phyloP scores from a whole-genome alignment of 2,329 filamentous ascomycete species.

The Epichloe sp. region DNA sequence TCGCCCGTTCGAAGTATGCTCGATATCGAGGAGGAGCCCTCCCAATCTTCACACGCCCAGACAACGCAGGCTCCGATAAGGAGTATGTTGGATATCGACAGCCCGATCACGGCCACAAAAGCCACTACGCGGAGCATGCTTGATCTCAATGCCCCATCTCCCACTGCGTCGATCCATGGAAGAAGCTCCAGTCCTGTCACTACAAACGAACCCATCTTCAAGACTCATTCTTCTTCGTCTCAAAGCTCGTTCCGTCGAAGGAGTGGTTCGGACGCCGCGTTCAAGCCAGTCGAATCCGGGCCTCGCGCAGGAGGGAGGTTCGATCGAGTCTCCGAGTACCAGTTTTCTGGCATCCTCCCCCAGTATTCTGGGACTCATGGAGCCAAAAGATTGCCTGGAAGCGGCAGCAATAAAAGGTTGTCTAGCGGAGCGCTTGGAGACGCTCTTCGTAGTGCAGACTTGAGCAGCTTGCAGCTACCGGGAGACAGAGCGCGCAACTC shows the following conservation, averaged over 20 bases:
- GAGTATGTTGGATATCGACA: conserved; percentile 51
- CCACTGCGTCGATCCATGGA: conserved; percentile 13
- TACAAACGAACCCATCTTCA: conserved; percentile 14
- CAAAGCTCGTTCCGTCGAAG: conserved; percentile 25
- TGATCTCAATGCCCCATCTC: conserved; percentile 29
- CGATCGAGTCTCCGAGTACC: conserved; percentile 41
- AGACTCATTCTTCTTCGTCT: conserved; percentile 9
- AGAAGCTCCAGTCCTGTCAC: conserved; percentile 22
- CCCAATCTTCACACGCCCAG: conserved; percentile 11
- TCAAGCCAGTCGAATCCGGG: conserved; percentile 34
- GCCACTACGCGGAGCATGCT: conserved; percentile 39
- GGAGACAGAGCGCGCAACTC: conserved; percentile 30
- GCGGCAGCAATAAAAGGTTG: conserved; percentile 19
- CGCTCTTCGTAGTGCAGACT: conserved; percentile 38
- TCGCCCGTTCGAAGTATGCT: conserved; percentile 60
- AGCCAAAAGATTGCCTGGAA: conserved; percentile 23
- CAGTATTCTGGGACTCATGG: conserved; percentile 3
- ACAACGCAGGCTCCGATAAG: conserved; percentile 41
- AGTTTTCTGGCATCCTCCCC: conserved; percentile 41
- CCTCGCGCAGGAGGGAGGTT: conserved; percentile 16
- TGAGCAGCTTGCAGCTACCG: conserved; percentile 35
- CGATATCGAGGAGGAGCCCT: conserved; percentile 35
- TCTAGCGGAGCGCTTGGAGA: conserved; percentile 33
- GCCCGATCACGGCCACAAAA: conserved; percentile 24
- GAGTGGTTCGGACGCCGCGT: conserved; percentile 41